Conservation (phyloP, 176 grass and related monocot species). For the Musa schizocarpa region DNA sequence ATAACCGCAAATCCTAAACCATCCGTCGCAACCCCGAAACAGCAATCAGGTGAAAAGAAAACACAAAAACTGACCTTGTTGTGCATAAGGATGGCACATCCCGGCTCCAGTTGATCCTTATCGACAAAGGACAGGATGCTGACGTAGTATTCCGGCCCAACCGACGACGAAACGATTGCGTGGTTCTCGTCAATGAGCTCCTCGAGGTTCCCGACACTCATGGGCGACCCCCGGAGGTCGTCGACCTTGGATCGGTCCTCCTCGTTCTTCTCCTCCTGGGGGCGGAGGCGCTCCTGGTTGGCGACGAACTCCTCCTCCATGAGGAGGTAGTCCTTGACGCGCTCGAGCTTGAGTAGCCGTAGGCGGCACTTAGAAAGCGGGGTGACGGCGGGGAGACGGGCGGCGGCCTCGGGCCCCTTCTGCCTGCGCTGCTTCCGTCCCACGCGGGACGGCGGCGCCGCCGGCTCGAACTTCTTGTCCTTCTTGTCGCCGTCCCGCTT, state of each 20-base stretch:
- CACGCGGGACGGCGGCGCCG: constrained; percentile 3
- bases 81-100: constrained; percentile 14
- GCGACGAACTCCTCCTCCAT: constrained; percentile 10
- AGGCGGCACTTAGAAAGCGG: constrained; percentile 6
- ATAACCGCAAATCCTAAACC: too few relatives aligned
- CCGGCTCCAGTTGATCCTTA: constrained; percentile 9
- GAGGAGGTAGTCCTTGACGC: constrained; percentile 13
- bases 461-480: constrained; percentile 16
- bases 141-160: constrained; percentile 3
- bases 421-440: constrained; percentile 11
- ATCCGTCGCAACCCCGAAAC: not conserved
- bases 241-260: constrained; percentile 12
- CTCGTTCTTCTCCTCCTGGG: constrained; percentile 12
- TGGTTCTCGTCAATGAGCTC: constrained; percentile 8
- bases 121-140: constrained; percentile 5
- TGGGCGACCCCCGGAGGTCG: constrained; percentile 1
- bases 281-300: constrained; percentile 5
- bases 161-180: not conserved
- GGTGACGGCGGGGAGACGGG: not conserved
- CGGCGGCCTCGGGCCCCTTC: constrained; percentile 7
- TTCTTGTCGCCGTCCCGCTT: constrained; percentile 10
- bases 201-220: constrained; percentile 5
- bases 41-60: not conserved
- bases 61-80: constrained; percentile 1
- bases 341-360: constrained; percentile 1